These are phyloP conservation scores for Chimonanthus salicifolius DNA, from an alignment of 164 flowering plant genomes.

Conservation along the genomic window DNA sequence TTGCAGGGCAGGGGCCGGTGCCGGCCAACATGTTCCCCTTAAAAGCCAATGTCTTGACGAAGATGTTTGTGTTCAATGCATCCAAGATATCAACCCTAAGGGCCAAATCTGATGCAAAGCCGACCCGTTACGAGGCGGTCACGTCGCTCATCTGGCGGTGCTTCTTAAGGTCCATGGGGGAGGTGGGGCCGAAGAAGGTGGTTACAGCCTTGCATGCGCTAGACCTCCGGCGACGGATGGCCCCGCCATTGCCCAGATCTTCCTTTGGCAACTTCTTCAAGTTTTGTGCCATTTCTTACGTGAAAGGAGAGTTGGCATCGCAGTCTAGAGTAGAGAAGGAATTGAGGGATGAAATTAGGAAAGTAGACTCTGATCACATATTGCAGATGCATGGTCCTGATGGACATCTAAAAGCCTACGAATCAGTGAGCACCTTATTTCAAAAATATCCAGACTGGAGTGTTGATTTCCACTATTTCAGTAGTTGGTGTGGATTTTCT, in stretches of 20 bases:
- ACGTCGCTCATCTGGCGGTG: constrained; percentile 4
- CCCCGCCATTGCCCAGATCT: not conserved
- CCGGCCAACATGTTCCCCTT: too few species aligned
- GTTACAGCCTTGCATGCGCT: not conserved
- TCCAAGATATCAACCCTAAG: not conserved
- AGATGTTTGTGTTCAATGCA: not conserved
- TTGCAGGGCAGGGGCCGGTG: not conserved
- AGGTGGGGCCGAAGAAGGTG: not conserved
- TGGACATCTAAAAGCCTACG: not conserved
- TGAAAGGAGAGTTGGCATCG: not conserved
- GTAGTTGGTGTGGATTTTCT: not conserved
- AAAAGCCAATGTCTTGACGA: not conserved
- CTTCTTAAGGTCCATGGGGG: not conserved
- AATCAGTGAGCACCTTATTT: not conserved
- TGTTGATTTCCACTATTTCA: not conserved
- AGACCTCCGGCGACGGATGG: constrained; percentile 8
- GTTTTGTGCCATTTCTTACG: not conserved
- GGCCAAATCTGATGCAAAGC: not conserved
- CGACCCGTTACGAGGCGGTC: constrained; percentile 4
- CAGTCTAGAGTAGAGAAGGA: not conserved
- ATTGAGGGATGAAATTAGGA: not conserved
- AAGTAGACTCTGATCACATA: not conserved
- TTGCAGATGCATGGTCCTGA: not conserved
- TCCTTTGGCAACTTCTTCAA: constrained; percentile 4
- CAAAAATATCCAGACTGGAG: not conserved